Evolutionary conservation across 2,329 filamentous ascomycete genomes (phyloP), one percentile per base, ranked within the genome.

Genomic region (Alternaria atra): DNA sequence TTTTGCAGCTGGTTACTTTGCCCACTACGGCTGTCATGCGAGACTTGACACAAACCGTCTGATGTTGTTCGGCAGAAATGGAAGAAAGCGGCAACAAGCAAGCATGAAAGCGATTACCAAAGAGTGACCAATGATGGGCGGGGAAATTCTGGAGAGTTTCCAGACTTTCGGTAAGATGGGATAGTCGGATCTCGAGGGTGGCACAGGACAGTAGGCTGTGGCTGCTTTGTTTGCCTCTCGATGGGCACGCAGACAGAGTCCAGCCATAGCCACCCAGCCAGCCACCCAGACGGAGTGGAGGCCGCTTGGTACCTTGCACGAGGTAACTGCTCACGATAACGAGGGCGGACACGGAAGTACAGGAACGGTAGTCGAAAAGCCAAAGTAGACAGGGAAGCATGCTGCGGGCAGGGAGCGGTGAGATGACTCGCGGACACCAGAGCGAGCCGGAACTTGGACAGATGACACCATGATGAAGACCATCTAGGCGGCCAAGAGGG

Each of bases 341-440:
- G 51, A 62, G 55, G 58, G 66, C 51, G 63, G 47, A 50, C 69
- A 75, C 71, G 68, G 51, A 65, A 69, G 65, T 64, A 63, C 71
- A 64, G 61, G 55, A 46, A 61, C 57, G 52, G 64, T 59, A 48
- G 43, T 43, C 42, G 50, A 50, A 47, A 52, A 58, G 52, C 59
- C 55, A 55, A 69, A 46, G 63, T 61, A 59, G 68, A 68, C 67
- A 71, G 65, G 72, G 69, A 68, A 66, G 62, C 43, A 58, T 48
- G 65, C 44, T 65, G 61, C 52, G 66, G 51, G 51, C 60, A 66
- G 53, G 57, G 59, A 68, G 75, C 75, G 75, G 74, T 77, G 74
- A 77, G 63, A 73, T 76, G 75, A 78, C 75, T 78, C 75, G 75
- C 66, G 73, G 61, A 58, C 68, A 61, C 64, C 61, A 52, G 61